Evolutionary conservation across 108 stramenopile genomes (phyloP), one percentile per base, ranked within the genome.

Genomic region (Aureococcus anophagefferens): DNA sequence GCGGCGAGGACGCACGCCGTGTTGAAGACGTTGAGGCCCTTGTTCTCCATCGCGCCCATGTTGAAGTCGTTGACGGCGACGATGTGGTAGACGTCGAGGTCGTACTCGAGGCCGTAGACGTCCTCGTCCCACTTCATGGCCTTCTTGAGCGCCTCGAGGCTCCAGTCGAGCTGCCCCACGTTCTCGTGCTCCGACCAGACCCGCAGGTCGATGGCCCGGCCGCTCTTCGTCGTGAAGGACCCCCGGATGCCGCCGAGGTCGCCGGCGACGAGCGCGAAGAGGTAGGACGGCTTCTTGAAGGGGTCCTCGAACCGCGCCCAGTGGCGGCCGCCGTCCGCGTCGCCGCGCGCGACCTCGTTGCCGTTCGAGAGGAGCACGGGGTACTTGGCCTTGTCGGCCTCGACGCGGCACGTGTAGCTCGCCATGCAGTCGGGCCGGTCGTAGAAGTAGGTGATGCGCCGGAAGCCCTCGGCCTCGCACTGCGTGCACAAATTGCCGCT

Each of bases 41-140:
- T 96, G 82, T 98, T 98, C 79, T 98, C 96, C 96, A 98, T 98
- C 63, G 96, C 91, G 17, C 96, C 92, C 86, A 91, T 90, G 78
- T 93, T 93, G 77, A 96, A 96, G 70, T 89, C 89, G 70, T 84
- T 76, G 35, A 91, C 90, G 33, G 93, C 93, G 4, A 98, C 96
- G 72, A 98, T 84, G 79, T 96, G 95, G 84, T 92, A 98, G 16
- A 91, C 69, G 78, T 93, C 94, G 46, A 96, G 76, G 81, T 98
- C 96, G 73, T 95, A 98, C 77, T 96, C 95, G 34, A 95, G 81
- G 14, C 92, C 94, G 78, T 85, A 96, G n/a, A 74, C 85, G 17
- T 73, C 87, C 87, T 91, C 95, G 75, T 98, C 96, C 96, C 96
- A 98, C 74, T 89, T 87, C 93, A 98, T 96, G 67, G 81, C 72